Evolutionary conservation across 352 stramenopile species (phyloP), one percentile per base, ranked within the genome.

Genomic region (Achlya hypogyna): DNA sequence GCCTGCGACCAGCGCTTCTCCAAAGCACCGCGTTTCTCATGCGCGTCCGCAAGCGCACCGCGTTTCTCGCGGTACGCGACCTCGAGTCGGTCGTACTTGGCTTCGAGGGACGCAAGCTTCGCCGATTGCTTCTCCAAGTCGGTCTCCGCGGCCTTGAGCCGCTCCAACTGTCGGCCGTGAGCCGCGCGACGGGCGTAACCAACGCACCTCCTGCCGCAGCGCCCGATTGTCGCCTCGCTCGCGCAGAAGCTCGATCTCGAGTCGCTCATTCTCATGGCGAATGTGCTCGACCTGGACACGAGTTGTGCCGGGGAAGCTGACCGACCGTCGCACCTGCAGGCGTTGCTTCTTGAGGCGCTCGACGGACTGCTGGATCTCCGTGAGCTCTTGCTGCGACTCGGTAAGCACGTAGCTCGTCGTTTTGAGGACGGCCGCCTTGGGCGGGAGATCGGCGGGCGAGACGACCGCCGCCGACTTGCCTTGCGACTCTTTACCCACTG

Each of bases 321-420:
- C 18, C 22, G n/a, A 12, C 2, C 3, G 25, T 18, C 20, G 8
- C 16, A 67, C 60, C 43, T 67, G 60, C 10, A 67, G 22, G 20
- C 60, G 40, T 34, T 67, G 60, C 32, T 58, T 25, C 60, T 67
- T 67, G 45, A 67, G 51, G n/a, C 60, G 60, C 16, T 67, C 60
- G 60, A 67, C 60, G 5, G 60, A 67, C 27, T 67, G 60, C 47
- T 67, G 60, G 20, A 67, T 59, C 34, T 67, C 60, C 12, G 42
- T 35, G 14, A 67, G 51, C 6, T 67, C 60, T 58, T 67, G 42
- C 20, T 25, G 22, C 23, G 60, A 54, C 9, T 67, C 60, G 3
- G 5, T 49, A 8, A 67, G n/a, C 45, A 49, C 42, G 23, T 38
- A 35, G 3, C 5, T 35, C 29, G 42, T 9, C 4, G 14, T n/a